Percentiles rank a stretch among this genome's conserved stretches.
phyloP scores from a whole-genome alignment of 257 asterid genomes.

The Solanum chaucha region DNA sequence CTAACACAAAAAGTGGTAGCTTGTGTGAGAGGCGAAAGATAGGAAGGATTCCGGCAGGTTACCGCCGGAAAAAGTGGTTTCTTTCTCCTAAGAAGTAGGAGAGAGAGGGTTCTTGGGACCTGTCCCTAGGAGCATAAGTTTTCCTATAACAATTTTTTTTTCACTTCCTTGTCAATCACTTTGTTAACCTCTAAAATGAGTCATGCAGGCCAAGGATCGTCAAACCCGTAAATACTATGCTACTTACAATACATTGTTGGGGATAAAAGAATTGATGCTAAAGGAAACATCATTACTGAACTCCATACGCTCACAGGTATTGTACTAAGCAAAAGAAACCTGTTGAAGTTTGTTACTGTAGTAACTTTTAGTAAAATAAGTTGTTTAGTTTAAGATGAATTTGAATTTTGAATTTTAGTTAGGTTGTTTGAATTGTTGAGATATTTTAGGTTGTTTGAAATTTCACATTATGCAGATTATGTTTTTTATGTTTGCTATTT shows the following conservation, averaged over 20 bases:
- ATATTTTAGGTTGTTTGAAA: too few species aligned
- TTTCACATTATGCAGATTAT: too few species aligned
- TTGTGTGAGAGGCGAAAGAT: too few species aligned
- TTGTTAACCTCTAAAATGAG: neutral
- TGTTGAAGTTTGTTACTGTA: too few species aligned
- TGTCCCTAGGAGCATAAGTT: neutral
- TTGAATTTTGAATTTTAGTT: too few species aligned
- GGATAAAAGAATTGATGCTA: conserved; percentile 70
- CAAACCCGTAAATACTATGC: conserved; percentile 66
- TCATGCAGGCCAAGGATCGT: conserved; percentile 48
- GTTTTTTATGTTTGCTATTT: too few species aligned
- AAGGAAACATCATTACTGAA: conserved; percentile 78
- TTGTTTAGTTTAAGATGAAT: too few species aligned
- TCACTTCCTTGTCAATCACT: conserved; percentile 1
- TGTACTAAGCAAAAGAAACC: neutral
- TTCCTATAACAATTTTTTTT: neutral
- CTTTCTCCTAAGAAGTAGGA: neutral
- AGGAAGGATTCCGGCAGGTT: neutral
- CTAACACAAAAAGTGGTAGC: too few species aligned
- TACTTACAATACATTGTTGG: conserved; percentile 72
- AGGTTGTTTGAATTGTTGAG: too few species aligned
- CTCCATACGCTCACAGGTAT: conserved; percentile 78
- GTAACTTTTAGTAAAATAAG: too few species aligned
- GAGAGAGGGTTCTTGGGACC: neutral
- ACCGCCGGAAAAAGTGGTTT: neutral